These are phyloP conservation scores for Vanrija humicola DNA, from an alignment of 1,284 basidiomycete genomes.

Conservation along the genomic window DNA sequence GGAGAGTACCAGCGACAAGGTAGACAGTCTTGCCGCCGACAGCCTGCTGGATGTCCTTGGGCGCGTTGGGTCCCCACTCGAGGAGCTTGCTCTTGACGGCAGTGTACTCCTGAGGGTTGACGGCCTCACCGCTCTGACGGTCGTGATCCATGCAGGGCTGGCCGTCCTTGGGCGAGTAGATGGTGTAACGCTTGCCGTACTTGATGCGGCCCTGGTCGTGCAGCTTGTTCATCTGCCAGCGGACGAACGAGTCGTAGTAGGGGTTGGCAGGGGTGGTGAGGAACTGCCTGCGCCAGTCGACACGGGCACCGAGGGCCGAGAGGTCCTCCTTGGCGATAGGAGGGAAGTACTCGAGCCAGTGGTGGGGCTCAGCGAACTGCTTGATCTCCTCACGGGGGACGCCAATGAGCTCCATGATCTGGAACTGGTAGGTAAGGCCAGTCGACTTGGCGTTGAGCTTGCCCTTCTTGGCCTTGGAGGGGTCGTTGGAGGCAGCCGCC, in stretches of 20 bases:
- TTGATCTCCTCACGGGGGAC: conserved; percentile 87
- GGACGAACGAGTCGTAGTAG: conserved; percentile 95
- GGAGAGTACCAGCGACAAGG: conserved; percentile 90
- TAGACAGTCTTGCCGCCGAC: conserved; percentile 75
- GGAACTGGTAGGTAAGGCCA: conserved; percentile 95
- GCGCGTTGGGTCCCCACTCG: conserved; percentile 63
- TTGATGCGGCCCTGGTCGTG: conserved; percentile 83
- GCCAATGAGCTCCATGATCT: conserved; percentile 93
- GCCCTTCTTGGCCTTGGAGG: conserved; percentile 86
- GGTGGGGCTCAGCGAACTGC: conserved; percentile 86
- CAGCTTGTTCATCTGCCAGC: conserved; percentile 98
- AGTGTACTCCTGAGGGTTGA: conserved; percentile 96
- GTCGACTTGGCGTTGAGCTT: conserved; percentile 92
- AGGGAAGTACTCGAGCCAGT: conserved; percentile 95
- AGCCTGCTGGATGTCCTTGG: conserved; percentile 61
- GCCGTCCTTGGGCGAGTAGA: conserved; percentile 98
- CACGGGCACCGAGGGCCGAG: conserved; percentile 80
- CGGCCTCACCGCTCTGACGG: conserved; percentile 87
- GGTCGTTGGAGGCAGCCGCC: conserved; percentile 38
- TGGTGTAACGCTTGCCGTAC: conserved; percentile 97
- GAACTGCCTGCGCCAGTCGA: conserved; percentile 97
- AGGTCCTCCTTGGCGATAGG: conserved; percentile 92
- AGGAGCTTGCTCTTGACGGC: conserved; percentile 91
- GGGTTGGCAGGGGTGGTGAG: conserved; percentile 90
- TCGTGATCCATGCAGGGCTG: conserved; percentile 99